Evolutionary conservation across 495 filamentous ascomycete species (phyloP).

Genomic region (Thozetella sp.): DNA sequence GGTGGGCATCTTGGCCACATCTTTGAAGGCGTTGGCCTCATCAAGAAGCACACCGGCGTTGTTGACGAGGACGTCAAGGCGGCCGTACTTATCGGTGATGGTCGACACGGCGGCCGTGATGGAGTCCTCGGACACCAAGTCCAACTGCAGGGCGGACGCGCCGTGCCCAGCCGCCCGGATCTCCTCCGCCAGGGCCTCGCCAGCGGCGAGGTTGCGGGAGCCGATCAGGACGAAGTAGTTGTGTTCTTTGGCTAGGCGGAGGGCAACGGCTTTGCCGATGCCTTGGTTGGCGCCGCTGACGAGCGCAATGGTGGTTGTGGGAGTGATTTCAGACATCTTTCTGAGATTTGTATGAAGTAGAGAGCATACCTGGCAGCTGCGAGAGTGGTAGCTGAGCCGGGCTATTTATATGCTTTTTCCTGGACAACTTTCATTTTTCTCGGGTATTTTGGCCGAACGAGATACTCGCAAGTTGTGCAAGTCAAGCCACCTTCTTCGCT

Average conservation of each 20-base stretch:
- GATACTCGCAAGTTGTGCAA: too few species aligned
- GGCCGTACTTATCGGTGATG: background rate
- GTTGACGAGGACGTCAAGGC: conserved; percentile 16
- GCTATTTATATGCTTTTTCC: too few species aligned
- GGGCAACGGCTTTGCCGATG: conserved; percentile 6
- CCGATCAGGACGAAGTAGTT: conserved; percentile 7
- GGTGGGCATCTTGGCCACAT: background rate
- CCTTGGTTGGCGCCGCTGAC: background rate
- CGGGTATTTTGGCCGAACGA: too few species aligned
- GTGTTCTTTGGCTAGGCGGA: background rate
- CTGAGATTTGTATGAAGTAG: too few species aligned
- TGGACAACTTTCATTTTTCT: too few species aligned
- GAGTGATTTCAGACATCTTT: background rate
- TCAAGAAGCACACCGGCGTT: conserved; percentile 15
- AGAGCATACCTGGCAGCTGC: too few species aligned
- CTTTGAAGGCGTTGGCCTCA: background rate
- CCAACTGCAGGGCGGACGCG: conserved; percentile 12
- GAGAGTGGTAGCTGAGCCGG: too few species aligned
- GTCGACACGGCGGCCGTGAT: conserved; percentile 21
- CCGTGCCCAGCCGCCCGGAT: background rate
- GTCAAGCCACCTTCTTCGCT: too few species aligned
- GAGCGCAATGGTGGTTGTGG: background rate
- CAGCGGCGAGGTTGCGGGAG: conserved; percentile 1
- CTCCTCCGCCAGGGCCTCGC: background rate
- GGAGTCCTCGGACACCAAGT: conserved; percentile 29